Percentiles rank a stretch among this genome's conserved stretches.
Conservation (phyloP, 1,139 yeast genomes). For the Zhuliangozyma parablackwelliae region DNA sequence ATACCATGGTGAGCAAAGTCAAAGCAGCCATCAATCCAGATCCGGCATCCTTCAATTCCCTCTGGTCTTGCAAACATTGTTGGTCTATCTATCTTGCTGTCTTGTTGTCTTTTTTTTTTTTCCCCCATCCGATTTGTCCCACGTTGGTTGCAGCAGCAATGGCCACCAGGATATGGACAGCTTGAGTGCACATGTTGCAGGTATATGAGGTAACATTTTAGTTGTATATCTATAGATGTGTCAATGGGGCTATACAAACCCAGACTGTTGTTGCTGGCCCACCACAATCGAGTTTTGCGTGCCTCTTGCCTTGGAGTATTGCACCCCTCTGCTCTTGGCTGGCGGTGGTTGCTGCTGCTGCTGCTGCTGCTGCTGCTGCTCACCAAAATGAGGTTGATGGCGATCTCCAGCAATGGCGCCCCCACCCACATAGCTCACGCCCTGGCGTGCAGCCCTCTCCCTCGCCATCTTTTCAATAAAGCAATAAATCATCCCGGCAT, state of each 20-base stretch:
- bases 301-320: neutral
- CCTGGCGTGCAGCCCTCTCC: constrained; percentile 21
- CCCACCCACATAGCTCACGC: constrained; percentile 19
- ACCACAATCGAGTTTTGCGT: constrained; percentile 13
- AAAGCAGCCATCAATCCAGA: constrained; percentile 97
- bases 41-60: constrained; percentile 41
- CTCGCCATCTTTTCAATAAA: constrained; percentile 36
- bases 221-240: too few species aligned
- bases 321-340: neutral
- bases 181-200: too few species aligned
- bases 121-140: neutral
- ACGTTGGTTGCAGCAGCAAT: too few species aligned
- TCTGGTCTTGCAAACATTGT: constrained; percentile 41
- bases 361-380: constrained; percentile 1
- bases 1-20: constrained; percentile 94
- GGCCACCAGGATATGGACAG: too few species aligned
- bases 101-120: too few species aligned
- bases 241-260: constrained; percentile 18
- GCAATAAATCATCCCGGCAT: constrained; percentile 70
- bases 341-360: neutral
- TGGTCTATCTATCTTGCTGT: too few species aligned
- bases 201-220: too few species aligned
- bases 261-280: constrained; percentile 25
- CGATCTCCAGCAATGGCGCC: constrained; percentile 11
- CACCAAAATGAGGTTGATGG: constrained; percentile 4